These are phyloP conservation scores for Trichoderma afroharzianum DNA, from an alignment of 2,329 filamentous ascomycete species.

Conservation along the genomic window DNA sequence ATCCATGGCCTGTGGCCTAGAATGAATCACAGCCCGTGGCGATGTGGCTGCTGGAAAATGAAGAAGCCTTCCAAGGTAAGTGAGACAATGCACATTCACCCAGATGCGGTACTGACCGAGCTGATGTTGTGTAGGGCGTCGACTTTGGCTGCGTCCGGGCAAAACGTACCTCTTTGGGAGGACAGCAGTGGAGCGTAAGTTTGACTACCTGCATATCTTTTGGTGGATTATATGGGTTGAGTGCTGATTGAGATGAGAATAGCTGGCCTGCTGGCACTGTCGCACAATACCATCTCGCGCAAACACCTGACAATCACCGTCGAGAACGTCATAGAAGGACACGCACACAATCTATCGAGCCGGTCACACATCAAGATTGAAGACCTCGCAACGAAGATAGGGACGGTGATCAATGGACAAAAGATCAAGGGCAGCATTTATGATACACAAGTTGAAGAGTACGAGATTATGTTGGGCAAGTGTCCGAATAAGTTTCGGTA, in stretches of 20 bases:
- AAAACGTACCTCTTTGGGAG: slow-evolving; percentile 84
- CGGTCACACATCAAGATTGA: slow-evolving; percentile 70
- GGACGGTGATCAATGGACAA: slow-evolving; percentile 72
- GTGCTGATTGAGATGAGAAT: background rate
- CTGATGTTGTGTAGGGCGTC: slow-evolving; percentile 35
- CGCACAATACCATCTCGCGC: slow-evolving; percentile 79
- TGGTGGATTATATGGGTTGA: background rate
- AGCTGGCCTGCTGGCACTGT: slow-evolving; percentile 67
- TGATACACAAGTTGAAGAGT: slow-evolving; percentile 47
- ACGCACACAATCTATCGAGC: slow-evolving; percentile 61
- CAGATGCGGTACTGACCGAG: slow-evolving; percentile 1
- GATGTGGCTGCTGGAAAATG: slow-evolving; percentile 66
- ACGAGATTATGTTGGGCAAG: slow-evolving; percentile 68
- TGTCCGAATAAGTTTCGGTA: slow-evolving; percentile 62
- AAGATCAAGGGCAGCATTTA: slow-evolving; percentile 62
- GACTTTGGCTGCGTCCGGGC: slow-evolving; percentile 81
- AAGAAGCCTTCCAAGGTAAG: slow-evolving; percentile 49
- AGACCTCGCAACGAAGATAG: slow-evolving; percentile 80
- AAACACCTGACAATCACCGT: slow-evolving; percentile 82
- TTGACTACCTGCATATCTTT: background rate
- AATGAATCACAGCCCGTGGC: slow-evolving; percentile 12
- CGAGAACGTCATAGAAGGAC: slow-evolving; percentile 58
- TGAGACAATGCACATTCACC: background rate
- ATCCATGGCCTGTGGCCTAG: background rate
- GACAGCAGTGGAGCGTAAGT: slow-evolving; percentile 61